Evolutionary conservation across 1,284 basidiomycete genomes (phyloP), one percentile per base, ranked within the genome.

Genomic region (Boletus mariae): DNA sequence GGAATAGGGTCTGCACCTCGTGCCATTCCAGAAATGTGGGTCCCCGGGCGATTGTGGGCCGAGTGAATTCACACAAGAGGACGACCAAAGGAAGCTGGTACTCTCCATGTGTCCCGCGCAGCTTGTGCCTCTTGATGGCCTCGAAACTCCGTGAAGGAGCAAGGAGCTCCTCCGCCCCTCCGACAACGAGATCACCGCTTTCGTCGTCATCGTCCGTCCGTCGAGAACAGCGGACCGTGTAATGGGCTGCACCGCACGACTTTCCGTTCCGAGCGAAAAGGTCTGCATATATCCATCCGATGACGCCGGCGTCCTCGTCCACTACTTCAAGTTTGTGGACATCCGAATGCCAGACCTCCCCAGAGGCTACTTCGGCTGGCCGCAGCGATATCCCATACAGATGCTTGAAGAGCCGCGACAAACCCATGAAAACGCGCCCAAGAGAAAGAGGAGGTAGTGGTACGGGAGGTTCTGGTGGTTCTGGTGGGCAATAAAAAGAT

Each of bases 231-330:
- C 94, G 83, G 10, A 99, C 94, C 2, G 96, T 99, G 70, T 98
- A 99, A 70, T 99, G 96, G 1, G 96, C 97, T 1, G 97, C 95
- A 12, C 93, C 92, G 41, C 84, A 82, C 3, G 92, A 84, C 71
- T 99, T 99, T 8, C 92, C 93, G 37, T 80, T 75, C 31, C 96
- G 78, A 9, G 85, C 81, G 69, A 94, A 98, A 25, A 99, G 75
- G 71, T 99, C 96, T 17, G 92, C 90, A 65, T 97, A 99, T 64
- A 99, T 92, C 78, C 90, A 93, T 1, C 96, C 96, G 52, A 99
- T 85, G 17, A 91, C 69, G 1, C 94, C 93, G 56, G 83, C 82
- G 13, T 84, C 78, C 64, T 98, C 94, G 63, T 95, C 92, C 17
- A 98, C 78, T 0, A 99, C 96, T 65, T 97, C 90, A 13, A 99